phyloP scores from a whole-genome alignment of 2,329 filamentous ascomycete species.

The Exophiala bonariae region DNA sequence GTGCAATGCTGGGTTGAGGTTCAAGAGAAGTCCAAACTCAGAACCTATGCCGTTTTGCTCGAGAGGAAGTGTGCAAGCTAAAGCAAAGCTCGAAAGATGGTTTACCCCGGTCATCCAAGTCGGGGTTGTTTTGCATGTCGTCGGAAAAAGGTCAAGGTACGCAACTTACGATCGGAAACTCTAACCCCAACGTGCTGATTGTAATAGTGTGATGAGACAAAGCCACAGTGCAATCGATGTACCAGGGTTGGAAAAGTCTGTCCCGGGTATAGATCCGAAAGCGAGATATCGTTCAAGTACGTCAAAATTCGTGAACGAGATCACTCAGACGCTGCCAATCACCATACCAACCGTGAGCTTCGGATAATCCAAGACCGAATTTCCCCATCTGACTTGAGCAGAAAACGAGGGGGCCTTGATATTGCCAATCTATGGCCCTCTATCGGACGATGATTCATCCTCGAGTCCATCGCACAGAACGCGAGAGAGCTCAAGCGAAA shows the following conservation, averaged over 20 bases:
- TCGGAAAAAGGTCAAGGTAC: conserved; percentile 4
- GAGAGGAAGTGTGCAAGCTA: no score
- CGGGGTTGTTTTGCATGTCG: conserved; percentile 2
- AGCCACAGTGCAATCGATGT: conserved; percentile 3
- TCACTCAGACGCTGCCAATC: no score
- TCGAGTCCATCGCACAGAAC: not conserved
- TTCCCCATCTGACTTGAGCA: not conserved
- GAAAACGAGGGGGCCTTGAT: not conserved
- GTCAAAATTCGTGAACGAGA: not conserved
- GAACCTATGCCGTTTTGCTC: no score
- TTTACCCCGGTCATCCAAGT: conserved; percentile 3
- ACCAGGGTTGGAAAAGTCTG: conserved; percentile 1
- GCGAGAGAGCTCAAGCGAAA: not conserved
- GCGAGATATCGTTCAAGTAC: not conserved
- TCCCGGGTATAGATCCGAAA: not conserved
- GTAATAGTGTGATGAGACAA: conserved; percentile 3
- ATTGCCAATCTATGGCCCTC: not conserved
- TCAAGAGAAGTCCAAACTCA: no score
- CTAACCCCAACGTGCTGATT: not conserved
- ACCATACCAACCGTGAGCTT: no score
- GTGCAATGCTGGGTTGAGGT: no score
- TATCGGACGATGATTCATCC: not conserved
- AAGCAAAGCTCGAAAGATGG: no score
- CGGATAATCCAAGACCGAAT: no score
- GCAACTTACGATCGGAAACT: not conserved